Base-by-base conservation (phyloP, 352 stramenopile species). In the Phytophthora capsici region DNA sequence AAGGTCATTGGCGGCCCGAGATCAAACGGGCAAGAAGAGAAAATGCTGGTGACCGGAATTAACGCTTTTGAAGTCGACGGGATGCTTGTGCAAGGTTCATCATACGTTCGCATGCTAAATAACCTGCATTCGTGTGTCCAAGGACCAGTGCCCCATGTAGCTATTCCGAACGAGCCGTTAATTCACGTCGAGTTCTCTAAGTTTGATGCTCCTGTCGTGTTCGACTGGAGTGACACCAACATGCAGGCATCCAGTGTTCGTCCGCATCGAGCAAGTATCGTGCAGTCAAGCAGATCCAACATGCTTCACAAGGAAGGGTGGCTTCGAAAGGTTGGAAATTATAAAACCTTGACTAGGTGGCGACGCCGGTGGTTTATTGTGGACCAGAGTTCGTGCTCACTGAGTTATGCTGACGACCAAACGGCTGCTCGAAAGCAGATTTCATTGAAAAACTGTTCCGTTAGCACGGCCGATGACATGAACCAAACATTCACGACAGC, bases 401-500 rank as follows among this genome's bases (percentile, higher is more conserved):
- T 94, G 32, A 91, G 82, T 64, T 94, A 94, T 50, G 72, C 82
- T 0, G 86, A 92, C 28, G 75, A 91, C 32, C 66, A 84, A 53
- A 58, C 59, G 25, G 63, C 80, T 22, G 65, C 79, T 9, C 77
- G 77, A 7, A 91, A 91, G 60, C 59, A 84, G 28, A 89, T 94
- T 19, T 77, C 84, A 9, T 65, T 94, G 26, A 77, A 68, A 50
- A 80, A 80, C 41, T 91, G 84, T 41, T 85, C 75, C 0, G 69
- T 94, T 6, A 76, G 75, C 37, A 76, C 82, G 7, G 86, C 86
- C 0, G 77, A 94, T 51, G 80, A 91, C 30, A 88, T 93, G 80
- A 95, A 94, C 55, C 82, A 93, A 40, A 89, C 85, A 52, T 94
- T 90, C 66, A 95, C 82, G 44, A 93, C 86, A 1, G 82, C 79